Conservation (phyloP, 1,139 yeast genomes). For the Debaryomyces coudertii region DNA sequence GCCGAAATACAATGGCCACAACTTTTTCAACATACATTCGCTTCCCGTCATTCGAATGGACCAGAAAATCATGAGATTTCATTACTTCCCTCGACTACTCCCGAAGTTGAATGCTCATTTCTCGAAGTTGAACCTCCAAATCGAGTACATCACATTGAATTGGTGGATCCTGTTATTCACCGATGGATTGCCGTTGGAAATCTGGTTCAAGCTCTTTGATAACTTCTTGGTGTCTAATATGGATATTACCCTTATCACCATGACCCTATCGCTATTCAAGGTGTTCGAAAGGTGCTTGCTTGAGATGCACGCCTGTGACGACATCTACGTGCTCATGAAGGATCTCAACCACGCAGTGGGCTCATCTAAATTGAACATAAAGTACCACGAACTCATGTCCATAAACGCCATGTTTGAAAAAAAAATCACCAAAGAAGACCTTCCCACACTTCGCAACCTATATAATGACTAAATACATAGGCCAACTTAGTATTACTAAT, state of each 20-base stretch:
- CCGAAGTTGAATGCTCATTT: constrained; percentile 48
- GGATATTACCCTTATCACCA: constrained; percentile 15
- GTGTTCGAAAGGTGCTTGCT: constrained; percentile 40
- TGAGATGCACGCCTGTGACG: constrained; percentile 33
- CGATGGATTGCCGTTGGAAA: constrained; percentile 53
- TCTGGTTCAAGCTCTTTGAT: constrained; percentile 57
- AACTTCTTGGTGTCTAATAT: constrained; percentile 32
- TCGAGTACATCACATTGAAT: constrained; percentile 56
- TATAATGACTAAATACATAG: background rate
- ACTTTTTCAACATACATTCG: constrained; percentile 41
- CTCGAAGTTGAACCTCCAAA: constrained; percentile 39
- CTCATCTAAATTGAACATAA: constrained; percentile 17
- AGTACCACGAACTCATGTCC: constrained; percentile 18
- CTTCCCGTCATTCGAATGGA: constrained; percentile 46
- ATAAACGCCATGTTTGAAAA: constrained; percentile 15
- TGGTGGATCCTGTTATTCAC: constrained; percentile 65
- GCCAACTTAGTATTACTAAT: too few relatives aligned
- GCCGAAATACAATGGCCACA: constrained; percentile 36
- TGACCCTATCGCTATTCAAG: constrained; percentile 46
- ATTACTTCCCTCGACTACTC: constrained; percentile 28
- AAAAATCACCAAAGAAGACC: constrained; percentile 15
- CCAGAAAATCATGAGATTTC: constrained; percentile 29
- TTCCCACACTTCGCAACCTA: constrained; percentile 5
- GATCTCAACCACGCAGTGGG: constrained; percentile 29
- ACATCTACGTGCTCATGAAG: constrained; percentile 47